These are phyloP conservation scores for Colletotrichum paranaense DNA, from an alignment of 2,329 filamentous ascomycete genomes.

Conservation along the genomic window DNA sequence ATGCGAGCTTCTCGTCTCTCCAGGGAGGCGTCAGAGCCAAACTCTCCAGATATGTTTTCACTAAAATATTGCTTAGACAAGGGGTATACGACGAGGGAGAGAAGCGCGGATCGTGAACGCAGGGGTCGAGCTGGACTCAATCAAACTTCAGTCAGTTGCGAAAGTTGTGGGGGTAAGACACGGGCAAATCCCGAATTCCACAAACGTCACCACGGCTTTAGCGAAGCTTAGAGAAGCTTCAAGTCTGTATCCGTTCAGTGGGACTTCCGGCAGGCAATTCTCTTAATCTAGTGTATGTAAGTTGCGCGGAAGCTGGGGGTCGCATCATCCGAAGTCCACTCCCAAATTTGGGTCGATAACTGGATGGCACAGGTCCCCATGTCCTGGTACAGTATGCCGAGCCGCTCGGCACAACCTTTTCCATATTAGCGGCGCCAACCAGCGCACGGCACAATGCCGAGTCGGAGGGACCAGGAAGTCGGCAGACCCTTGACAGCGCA, in stretches of 20 bases:
- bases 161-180: background rate
- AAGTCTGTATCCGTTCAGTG: background rate
- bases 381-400: background rate
- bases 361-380: background rate
- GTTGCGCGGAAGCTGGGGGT: background rate
- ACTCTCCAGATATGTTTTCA: background rate
- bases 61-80: background rate
- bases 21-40: background rate
- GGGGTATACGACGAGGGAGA: background rate
- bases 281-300: background rate
- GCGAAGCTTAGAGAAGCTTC: background rate
- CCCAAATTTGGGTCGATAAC: background rate
- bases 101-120: background rate
- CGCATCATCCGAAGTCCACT: slow-evolving; percentile 5
- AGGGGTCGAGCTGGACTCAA: background rate
- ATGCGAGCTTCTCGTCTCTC: background rate
- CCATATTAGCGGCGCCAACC: background rate
- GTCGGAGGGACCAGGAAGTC: background rate
- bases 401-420: slow-evolving; percentile 5
- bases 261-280: background rate
- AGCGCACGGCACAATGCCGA: slow-evolving; percentile 27
- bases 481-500: background rate
- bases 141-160: background rate
- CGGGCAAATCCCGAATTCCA: background rate
- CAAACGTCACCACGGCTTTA: background rate